Evolutionary conservation across 805 yeast species (phyloP).

Genomic region (Brettanomyces naardenensis): DNA sequence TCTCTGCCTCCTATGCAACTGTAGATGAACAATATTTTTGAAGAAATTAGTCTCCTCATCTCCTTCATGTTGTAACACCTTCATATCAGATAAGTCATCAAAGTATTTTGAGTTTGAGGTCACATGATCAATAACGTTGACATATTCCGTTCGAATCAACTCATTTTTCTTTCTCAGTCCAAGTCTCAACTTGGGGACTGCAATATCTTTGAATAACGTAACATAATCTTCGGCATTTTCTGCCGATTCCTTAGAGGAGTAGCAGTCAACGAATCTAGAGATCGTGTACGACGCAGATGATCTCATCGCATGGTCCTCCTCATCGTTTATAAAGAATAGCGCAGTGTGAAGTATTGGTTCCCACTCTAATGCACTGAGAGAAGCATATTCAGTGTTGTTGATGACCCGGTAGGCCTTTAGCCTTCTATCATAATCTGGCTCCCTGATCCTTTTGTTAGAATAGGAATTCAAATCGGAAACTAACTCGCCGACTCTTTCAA

Average conservation of each 20-base stretch:
- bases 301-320: constrained; percentile 72
- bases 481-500: constrained; percentile 40
- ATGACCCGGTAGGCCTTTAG: constrained; percentile 58
- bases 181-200: constrained; percentile 57
- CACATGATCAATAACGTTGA: constrained; percentile 56
- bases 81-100: constrained; percentile 56
- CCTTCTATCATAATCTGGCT: constrained; percentile 73
- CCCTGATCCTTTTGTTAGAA: constrained; percentile 52
- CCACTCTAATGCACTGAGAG: constrained; percentile 59
- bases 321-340: constrained; percentile 66
- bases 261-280: constrained; percentile 56
- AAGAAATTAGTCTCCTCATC: constrained; percentile 71
- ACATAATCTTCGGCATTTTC: constrained; percentile 26
- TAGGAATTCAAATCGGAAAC: constrained; percentile 64
- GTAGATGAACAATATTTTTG: constrained; percentile 70
- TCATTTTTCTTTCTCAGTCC: constrained; percentile 62
- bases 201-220: constrained; percentile 37
- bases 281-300: constrained; percentile 64
- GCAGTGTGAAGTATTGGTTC: constrained; percentile 62
- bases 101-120: constrained; percentile 39
- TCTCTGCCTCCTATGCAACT: constrained; percentile 75
- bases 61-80: constrained; percentile 55
- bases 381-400: constrained; percentile 44
- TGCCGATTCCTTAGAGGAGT: constrained; percentile 23
- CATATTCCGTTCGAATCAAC: constrained; percentile 61